phyloP scores from a whole-genome alignment of 1,139 yeast genomes.

The Candida glucosophila region DNA sequence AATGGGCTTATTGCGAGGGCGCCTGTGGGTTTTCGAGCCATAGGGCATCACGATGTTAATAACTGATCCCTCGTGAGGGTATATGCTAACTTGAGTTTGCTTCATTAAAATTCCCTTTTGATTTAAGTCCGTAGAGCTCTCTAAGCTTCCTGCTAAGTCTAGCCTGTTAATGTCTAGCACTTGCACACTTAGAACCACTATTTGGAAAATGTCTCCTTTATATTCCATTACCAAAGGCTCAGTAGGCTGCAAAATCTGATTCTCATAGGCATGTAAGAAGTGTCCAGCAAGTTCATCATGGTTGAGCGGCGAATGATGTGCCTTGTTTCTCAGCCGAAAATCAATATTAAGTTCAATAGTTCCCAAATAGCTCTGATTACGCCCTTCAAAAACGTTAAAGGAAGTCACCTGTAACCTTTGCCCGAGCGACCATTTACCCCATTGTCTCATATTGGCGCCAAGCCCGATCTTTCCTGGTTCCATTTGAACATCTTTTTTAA shows the following conservation, averaged over 20 bases:
- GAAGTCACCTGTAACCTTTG: conserved; percentile 64
- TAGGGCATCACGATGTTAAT: conserved; percentile 42
- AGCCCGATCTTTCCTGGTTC: conserved; percentile 73
- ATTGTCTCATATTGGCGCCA: conserved; percentile 79
- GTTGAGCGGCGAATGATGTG: conserved; percentile 57
- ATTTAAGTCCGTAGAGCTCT: conserved; percentile 31
- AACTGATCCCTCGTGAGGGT: conserved; percentile 64
- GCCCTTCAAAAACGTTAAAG: conserved; percentile 27
- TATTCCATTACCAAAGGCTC: conserved; percentile 79
- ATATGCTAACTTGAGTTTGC: conserved; percentile 72
- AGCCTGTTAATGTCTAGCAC: conserved; percentile 59
- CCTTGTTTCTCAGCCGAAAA: conserved; percentile 62
- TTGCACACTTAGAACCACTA: conserved; percentile 62
- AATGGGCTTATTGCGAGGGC: conserved; percentile 75
- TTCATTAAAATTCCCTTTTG: conserved; percentile 76
- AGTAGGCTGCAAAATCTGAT: conserved; percentile 83
- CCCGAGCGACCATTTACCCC: conserved; percentile 85
- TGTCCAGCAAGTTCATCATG: conserved; percentile 74
- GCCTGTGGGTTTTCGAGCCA: conserved; percentile 25
- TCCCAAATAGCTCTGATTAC: conserved; percentile 62
- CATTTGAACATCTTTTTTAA: conserved; percentile 50
- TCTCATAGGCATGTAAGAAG: conserved; percentile 54
- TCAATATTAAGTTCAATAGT: conserved; percentile 73
- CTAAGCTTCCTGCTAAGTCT: conserved; percentile 19
- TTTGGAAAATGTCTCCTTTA: conserved; percentile 62